Percentiles rank a stretch among this genome's conserved stretches.
These are phyloP conservation scores for Trametes pubescens DNA, from an alignment of 1,284 basidiomycete genomes.

Conservation along the genomic window DNA sequence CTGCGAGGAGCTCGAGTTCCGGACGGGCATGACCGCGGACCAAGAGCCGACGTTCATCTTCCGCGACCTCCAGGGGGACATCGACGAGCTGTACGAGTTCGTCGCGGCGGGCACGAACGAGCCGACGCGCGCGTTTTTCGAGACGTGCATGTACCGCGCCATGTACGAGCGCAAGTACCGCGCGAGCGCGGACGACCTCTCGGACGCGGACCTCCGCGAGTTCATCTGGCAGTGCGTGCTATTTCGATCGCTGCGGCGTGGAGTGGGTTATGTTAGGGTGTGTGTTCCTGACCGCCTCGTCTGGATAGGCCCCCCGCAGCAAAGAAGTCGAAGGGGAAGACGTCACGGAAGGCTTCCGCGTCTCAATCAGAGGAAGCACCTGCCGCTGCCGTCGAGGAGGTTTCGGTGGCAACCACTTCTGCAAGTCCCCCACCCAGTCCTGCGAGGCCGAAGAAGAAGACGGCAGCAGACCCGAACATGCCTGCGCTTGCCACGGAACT, in stretches of 20 bases:
- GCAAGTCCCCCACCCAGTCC: slow-evolving; percentile 32
- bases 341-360: slow-evolving; percentile 35
- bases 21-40: slow-evolving; percentile 72
- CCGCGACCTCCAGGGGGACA: slow-evolving; percentile 88
- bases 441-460: slow-evolving; percentile 24
- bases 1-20: slow-evolving; percentile 88
- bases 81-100: slow-evolving; percentile 86
- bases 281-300: slow-evolving; percentile 1
- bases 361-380: slow-evolving; percentile 33
- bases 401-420: slow-evolving; percentile 30
- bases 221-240: slow-evolving; percentile 80
- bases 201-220: slow-evolving; percentile 75
- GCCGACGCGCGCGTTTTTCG: slow-evolving; percentile 88
- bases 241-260: not conserved
- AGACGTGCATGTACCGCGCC: slow-evolving; percentile 93
- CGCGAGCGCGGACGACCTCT: slow-evolving; percentile 71
- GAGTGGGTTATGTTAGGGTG: not conserved
- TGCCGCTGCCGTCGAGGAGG: slow-evolving; percentile 17
- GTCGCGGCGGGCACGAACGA: slow-evolving; percentile 82
- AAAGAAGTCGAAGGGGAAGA: slow-evolving; percentile 40
- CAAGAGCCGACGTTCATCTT: slow-evolving; percentile 88
- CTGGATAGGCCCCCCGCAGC: slow-evolving; percentile 47
- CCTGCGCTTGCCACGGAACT: slow-evolving; percentile 52
- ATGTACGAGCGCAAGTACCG: slow-evolving; percentile 94
- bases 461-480: slow-evolving; percentile 33